These are phyloP conservation scores for Cryptococcus floricola DNA, from an alignment of 1,284 basidiomycete genomes.

Conservation along the genomic window DNA sequence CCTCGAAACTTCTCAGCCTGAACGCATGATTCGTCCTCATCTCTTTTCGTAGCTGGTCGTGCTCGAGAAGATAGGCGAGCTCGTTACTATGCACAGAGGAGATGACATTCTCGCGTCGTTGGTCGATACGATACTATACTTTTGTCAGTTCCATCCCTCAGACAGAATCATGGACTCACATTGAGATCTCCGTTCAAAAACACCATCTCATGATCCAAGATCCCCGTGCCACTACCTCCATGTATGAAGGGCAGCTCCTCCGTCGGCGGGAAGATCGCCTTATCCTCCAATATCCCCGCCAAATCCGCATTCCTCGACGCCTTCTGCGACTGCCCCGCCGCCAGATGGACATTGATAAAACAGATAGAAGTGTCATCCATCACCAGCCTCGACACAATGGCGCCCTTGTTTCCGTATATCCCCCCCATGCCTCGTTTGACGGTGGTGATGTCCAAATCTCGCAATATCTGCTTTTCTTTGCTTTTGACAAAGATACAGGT, in stretches of 20 bases:
- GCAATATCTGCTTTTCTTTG: constrained; percentile 53
- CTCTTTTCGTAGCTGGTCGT: constrained; percentile 89
- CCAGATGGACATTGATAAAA: constrained; percentile 93
- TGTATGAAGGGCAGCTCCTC: constrained; percentile 69
- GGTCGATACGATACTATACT: constrained; percentile 81
- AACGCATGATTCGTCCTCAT: constrained; percentile 80
- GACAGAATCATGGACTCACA: constrained; percentile 17
- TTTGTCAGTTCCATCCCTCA: not conserved
- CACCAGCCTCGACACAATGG: constrained; percentile 82
- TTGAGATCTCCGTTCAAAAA: constrained; percentile 66
- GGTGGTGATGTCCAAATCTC: constrained; percentile 69
- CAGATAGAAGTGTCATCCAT: constrained; percentile 89
- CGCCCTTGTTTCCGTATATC: constrained; percentile 94
- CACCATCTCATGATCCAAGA: constrained; percentile 90
- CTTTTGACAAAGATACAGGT: constrained; percentile 72
- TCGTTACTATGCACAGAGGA: constrained; percentile 64
- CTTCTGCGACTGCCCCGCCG: constrained; percentile 82
- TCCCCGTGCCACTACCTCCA: constrained; percentile 90
- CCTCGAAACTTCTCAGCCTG: constrained; percentile 74
- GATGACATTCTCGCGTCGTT: constrained; percentile 75
- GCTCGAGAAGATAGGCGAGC: constrained; percentile 60
- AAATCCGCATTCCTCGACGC: constrained; percentile 81
- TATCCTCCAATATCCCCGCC: constrained; percentile 77
- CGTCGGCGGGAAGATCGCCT: constrained; percentile 60
- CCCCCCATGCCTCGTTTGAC: constrained; percentile 83